Base-by-base conservation (phyloP, 1,284 basidiomycete species). In the Ustilago loliicola region DNA sequence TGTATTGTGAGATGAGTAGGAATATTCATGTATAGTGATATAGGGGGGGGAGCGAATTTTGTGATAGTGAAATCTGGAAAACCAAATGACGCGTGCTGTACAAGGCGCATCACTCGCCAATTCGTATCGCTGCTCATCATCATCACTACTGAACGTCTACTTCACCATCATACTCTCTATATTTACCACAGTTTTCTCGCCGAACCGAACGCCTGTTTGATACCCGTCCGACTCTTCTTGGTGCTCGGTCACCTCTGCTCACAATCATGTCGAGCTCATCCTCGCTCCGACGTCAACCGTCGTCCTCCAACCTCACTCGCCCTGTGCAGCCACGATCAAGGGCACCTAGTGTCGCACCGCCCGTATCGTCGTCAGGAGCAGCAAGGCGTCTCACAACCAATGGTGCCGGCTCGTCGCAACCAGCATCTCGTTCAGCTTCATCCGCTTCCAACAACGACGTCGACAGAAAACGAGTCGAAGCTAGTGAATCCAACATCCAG, bases 401-500 rank as follows among this genome's bases (percentile, higher is more conserved):
- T n/a, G 55, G 55, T 7, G n/a, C 25, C 25, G 17, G 48, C 48
- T 17, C 60, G 13, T 40, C 63, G 1, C 72, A 69, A 32, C 23
- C 59, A 5, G 58, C 62, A 3, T 55, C 72, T 34, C 66, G 66
- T 27, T 52, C 71, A 0, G 48, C 61, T n/a, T 60, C 75, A 19
- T 59, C 66, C 13, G 55, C 61, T 23, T 66, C 70, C 25, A 53
- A 32, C 60, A 63, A 58, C 27, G 75, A 73, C n/a, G 51, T 62
- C 1, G 59, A 48, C 19, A 52, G 29, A 8, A 71, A 70, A 54
- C 69, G 68, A 10, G 32, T 42, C 21, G 76, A 78, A 7, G 62
- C 64, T 1, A 61, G 57, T 27, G 82, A 85, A 45, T 70, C 76
- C 38, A 85, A 84, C 56, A 84, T 86, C 57, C 83, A 83, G 36